Conservation (phyloP, 768 basidiomycete species). For the Hericium rajendrae region DNA sequence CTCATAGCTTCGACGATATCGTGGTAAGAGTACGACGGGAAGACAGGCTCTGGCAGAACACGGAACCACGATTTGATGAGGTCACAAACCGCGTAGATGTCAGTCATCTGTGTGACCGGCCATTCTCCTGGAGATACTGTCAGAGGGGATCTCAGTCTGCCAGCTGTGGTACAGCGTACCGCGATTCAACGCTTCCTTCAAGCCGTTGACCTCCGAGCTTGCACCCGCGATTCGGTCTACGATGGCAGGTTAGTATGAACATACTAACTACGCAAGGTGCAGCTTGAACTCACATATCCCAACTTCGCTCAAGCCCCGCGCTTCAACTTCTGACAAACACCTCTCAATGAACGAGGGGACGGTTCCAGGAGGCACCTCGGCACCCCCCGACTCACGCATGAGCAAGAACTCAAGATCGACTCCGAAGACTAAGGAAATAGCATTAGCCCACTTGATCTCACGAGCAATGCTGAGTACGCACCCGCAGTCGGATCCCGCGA, state of each 20-base stretch:
- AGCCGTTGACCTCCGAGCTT: conserved; percentile 50
- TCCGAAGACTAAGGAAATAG: conserved; percentile 38
- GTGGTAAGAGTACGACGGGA: conserved; percentile 60
- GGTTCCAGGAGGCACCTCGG: conserved; percentile 41
- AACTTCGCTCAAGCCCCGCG: conserved; percentile 67
- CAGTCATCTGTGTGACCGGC: conserved; percentile 49
- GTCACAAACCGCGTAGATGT: conserved; percentile 79
- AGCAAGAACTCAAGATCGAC: conserved; percentile 66
- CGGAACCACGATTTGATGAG: conserved; percentile 83
- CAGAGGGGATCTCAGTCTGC: background rate
- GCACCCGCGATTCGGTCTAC: conserved; percentile 81
- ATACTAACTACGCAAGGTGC: background rate
- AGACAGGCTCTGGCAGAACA: conserved; percentile 68
- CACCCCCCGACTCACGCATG: conserved; percentile 48
- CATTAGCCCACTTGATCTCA: conserved; percentile 26
- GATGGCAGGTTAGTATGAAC: background rate
- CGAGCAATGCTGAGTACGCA: conserved; percentile 24
- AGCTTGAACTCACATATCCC: conserved; percentile 59
- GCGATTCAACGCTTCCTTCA: conserved; percentile 69
- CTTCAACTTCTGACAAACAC: conserved; percentile 63
- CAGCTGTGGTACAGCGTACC: conserved; percentile 27
- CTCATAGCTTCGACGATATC: conserved; percentile 65
- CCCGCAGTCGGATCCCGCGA: conserved; percentile 72
- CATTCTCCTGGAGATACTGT: conserved; percentile 36
- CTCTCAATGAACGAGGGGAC: conserved; percentile 59